Evolutionary conservation across 768 basidiomycete species (phyloP).

Genomic region (Boletus eberwhitei): DNA sequence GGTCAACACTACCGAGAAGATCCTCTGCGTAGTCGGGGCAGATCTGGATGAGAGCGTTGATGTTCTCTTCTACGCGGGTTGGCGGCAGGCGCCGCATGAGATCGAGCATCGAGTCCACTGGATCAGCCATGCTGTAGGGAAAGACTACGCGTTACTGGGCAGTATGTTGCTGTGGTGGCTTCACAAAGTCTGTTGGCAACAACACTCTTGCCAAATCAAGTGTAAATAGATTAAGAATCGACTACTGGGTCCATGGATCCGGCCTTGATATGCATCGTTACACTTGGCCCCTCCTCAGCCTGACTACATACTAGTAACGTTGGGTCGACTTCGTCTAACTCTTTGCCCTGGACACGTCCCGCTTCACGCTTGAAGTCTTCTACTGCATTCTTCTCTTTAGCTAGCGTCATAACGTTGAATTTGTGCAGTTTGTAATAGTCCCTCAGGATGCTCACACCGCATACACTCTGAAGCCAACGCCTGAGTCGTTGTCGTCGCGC

Average conservation of each 20-base stretch:
- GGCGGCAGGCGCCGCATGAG: conserved; percentile 96
- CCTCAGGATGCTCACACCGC: conserved; percentile 70
- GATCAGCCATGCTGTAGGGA: conserved; percentile 55
- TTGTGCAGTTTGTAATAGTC: conserved; percentile 71
- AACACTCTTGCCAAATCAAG: conserved; percentile 7
- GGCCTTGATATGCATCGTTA: background rate
- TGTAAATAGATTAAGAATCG: too few relatives aligned
- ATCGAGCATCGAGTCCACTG: conserved; percentile 91
- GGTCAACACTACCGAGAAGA: conserved; percentile 90
- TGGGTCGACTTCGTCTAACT: background rate
- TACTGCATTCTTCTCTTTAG: conserved; percentile 44
- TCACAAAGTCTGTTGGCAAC: background rate
- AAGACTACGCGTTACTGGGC: background rate
- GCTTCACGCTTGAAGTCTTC: conserved; percentile 32
- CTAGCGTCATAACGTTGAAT: conserved; percentile 78
- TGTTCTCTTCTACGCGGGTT: conserved; percentile 81
- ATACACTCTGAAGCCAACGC: conserved; percentile 52
- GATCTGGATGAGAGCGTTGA: conserved; percentile 73
- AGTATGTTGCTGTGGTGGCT: background rate
- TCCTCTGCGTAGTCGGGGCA: conserved; percentile 95
- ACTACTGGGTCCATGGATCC: background rate
- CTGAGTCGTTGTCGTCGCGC: background rate
- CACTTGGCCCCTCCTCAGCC: background rate
- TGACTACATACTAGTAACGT: background rate
- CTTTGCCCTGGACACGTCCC: conserved; percentile 32